These are phyloP conservation scores for Penstemon eatonii DNA, from an alignment of 257 asterid genomes.

Conservation along the genomic window DNA sequence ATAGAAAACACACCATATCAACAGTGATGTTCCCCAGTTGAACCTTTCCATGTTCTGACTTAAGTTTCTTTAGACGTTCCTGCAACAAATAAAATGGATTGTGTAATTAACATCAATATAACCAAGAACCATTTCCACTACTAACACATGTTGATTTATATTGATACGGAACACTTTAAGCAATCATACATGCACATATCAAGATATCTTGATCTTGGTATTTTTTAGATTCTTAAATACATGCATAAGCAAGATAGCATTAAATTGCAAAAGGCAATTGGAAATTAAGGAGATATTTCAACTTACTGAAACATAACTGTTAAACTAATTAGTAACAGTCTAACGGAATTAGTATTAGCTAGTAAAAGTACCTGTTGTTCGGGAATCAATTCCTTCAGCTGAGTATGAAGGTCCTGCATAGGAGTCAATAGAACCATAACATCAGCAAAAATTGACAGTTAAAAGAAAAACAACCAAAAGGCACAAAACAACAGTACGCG, in stretches of 20 bases:
- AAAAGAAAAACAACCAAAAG: constrained; percentile 10
- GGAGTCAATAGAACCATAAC: constrained; percentile 9
- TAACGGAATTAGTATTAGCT: no score
- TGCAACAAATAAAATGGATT: constrained; percentile 27
- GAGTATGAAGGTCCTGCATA: constrained; percentile 69
- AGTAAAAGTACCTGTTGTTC: constrained; percentile 65
- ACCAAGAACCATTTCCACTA: not conserved
- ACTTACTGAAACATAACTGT: no score
- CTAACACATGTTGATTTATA: constrained; percentile 10
- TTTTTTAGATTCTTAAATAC: constrained; percentile 1
- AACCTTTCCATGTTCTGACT: constrained; percentile 82
- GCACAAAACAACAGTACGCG: constrained; percentile 2
- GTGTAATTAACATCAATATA: not conserved
- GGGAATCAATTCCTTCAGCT: constrained; percentile 84
- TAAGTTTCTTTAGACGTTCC: constrained; percentile 79
- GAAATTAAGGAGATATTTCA: no score
- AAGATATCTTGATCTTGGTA: not conserved
- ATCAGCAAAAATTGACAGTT: constrained; percentile 8
- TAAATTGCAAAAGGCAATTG: no score
- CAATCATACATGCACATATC: constrained; percentile 9
- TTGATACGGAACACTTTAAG: not conserved
- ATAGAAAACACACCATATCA: constrained; percentile 63
- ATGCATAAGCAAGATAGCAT: not conserved
- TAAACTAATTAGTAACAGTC: not conserved
- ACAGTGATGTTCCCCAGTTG: constrained; percentile 82